Percentiles rank a stretch among this genome's conserved stretches.
phyloP scores from a whole-genome alignment of 768 basidiomycete species.

The Termitomyces sp. region DNA sequence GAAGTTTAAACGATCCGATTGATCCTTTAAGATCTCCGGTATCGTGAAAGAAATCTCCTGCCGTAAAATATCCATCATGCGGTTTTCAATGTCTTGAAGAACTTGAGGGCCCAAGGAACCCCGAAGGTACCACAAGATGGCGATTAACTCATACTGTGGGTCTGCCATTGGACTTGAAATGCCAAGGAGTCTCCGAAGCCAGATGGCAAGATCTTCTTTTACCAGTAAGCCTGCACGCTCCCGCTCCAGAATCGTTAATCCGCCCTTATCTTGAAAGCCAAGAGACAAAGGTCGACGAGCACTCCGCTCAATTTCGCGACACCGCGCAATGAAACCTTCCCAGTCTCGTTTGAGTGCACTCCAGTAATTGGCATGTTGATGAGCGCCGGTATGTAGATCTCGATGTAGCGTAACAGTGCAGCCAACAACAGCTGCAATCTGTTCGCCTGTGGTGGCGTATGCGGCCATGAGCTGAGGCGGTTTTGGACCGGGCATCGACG shows the following conservation, averaged over 20 bases:
- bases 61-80: constrained; percentile 57
- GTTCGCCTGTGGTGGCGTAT: constrained; percentile 65
- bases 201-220: constrained; percentile 62
- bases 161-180: constrained; percentile 37
- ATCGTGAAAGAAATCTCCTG: constrained; percentile 79
- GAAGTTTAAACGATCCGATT: constrained; percentile 48
- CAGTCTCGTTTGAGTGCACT: constrained; percentile 86
- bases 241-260: constrained; percentile 65
- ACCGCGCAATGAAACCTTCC: constrained; percentile 92
- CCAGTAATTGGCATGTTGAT: constrained; percentile 76
- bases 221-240: constrained; percentile 68
- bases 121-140: constrained; percentile 58
- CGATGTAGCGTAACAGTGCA: constrained; percentile 71
- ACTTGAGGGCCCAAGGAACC: constrained; percentile 53
- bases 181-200: constrained; percentile 44
- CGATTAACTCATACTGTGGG: constrained; percentile 50
- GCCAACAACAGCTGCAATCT: constrained; percentile 81
- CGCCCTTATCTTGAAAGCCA: constrained; percentile 37
- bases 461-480: constrained; percentile 53
- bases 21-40: constrained; percentile 67
- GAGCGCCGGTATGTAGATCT: constrained; percentile 74
- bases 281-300: constrained; percentile 77
- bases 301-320: constrained; percentile 83
- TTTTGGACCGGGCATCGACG: constrained; percentile 54
- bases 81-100: constrained; percentile 51